phyloP scores from a whole-genome alignment of 176 grass and related monocot genomes.

The Hyparrhenia diplandra region DNA sequence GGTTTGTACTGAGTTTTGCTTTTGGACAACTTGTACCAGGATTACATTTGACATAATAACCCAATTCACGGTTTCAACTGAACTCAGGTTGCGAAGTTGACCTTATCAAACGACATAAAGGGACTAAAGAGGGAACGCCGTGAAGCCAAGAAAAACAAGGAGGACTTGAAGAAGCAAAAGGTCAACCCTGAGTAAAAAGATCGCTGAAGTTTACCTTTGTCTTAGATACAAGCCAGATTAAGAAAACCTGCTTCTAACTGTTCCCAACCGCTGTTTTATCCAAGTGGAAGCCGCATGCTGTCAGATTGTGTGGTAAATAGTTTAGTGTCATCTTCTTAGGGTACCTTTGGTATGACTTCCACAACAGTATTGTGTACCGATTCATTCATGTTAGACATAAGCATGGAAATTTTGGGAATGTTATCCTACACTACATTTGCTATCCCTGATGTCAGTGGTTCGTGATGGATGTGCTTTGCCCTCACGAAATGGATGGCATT shows the following conservation, averaged over 20 bases:
- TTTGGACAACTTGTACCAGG: background rate
- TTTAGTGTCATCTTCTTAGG: conserved; percentile 28
- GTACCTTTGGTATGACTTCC: background rate
- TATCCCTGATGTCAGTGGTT: background rate
- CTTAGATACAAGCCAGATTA: background rate
- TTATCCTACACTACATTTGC: background rate
- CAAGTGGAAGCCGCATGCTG: background rate
- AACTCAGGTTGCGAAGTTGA: conserved; percentile 60
- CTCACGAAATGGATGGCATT: background rate
- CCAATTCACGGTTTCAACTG: background rate
- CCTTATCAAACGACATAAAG: conserved; percentile 51
- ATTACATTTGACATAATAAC: background rate
- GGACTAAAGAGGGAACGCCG: conserved; percentile 81
- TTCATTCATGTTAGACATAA: background rate
- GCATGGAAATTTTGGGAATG: conserved; percentile 15
- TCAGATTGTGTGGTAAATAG: conserved; percentile 29
- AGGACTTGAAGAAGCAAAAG: conserved; percentile 78
- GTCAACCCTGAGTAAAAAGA: conserved; percentile 43
- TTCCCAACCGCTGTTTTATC: background rate
- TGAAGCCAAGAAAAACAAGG: conserved; percentile 78
- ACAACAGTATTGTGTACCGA: background rate
- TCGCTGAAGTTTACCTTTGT: background rate
- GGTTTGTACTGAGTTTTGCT: conserved; percentile 23
- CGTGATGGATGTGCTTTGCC: background rate
- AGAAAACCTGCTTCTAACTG: background rate